Conservation (phyloP, 345 rosid genomes). For the Corymbia maculata region DNA sequence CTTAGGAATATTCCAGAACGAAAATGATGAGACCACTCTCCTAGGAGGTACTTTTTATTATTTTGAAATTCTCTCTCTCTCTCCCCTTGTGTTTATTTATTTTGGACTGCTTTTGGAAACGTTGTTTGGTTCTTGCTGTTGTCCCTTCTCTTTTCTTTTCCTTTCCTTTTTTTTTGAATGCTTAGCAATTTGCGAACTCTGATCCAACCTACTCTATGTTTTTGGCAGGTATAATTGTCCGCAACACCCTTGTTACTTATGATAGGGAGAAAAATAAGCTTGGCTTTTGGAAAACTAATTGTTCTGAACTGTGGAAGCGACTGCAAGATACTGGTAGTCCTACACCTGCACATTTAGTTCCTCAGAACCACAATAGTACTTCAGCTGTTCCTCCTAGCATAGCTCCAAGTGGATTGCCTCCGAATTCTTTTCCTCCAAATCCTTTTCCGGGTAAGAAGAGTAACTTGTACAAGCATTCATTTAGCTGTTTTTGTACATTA, state of each 20-base stretch:
- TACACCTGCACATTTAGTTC: slow-evolving; percentile 14
- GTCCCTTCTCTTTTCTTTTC: background rate
- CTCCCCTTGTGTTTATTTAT: background rate
- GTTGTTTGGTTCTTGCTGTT: background rate
- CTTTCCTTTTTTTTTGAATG: background rate
- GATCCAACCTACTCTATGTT: background rate
- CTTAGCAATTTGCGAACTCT: background rate
- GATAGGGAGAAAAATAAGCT: slow-evolving; percentile 80
- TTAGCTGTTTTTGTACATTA: background rate
- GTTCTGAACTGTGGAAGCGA: slow-evolving; percentile 77
- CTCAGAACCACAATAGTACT: slow-evolving; percentile 18
- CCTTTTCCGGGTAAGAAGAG: slow-evolving; percentile 27
- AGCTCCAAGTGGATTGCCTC: slow-evolving; percentile 21
- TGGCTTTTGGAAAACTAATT: slow-evolving; percentile 99
- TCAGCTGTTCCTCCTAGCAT: slow-evolving; percentile 17
- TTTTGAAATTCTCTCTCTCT: background rate
- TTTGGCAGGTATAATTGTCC: slow-evolving; percentile 66
- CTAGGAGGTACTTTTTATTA: slow-evolving; percentile 54
- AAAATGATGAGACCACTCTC: slow-evolving; percentile 75
- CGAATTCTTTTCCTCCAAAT: slow-evolving; percentile 15
- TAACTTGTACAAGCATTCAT: background rate
- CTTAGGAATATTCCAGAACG: slow-evolving; percentile 80
- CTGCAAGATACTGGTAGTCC: slow-evolving; percentile 32
- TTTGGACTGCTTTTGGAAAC: background rate
- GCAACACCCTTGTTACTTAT: slow-evolving; percentile 84